These are phyloP conservation scores for Teunomyces pallodes DNA, from an alignment of 805 yeast genomes.

Conservation along the genomic window DNA sequence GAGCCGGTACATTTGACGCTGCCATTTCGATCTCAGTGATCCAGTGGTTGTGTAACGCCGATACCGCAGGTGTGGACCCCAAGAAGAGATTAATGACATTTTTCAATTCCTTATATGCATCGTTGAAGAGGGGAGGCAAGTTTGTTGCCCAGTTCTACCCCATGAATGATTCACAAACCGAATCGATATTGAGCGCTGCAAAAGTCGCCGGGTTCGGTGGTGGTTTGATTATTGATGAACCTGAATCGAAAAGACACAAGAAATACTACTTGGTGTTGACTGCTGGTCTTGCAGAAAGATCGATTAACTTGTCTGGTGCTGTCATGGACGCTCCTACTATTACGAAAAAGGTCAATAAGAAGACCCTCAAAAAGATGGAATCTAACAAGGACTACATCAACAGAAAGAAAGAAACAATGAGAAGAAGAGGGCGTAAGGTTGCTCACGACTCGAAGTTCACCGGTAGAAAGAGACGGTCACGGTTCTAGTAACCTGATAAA, in stretches of 20 bases:
- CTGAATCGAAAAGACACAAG: constrained; percentile 86
- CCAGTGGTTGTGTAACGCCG: constrained; percentile 98
- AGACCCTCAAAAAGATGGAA: constrained; percentile 58
- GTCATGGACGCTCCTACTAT: constrained; percentile 66
- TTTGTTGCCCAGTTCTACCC: constrained; percentile 98
- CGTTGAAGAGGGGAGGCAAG: constrained; percentile 90
- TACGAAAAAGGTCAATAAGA: constrained; percentile 43
- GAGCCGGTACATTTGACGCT: constrained; percentile 96
- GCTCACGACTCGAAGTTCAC: constrained; percentile 90
- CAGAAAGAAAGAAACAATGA: constrained; percentile 92
- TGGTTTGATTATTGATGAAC: constrained; percentile 90
- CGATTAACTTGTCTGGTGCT: constrained; percentile 75
- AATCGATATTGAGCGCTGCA: constrained; percentile 76
- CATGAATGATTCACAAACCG: constrained; percentile 79
- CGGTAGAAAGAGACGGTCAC: constrained; percentile 62
- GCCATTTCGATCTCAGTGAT: constrained; percentile 93
- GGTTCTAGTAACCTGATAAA: constrained; percentile 23
- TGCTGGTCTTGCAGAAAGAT: constrained; percentile 77
- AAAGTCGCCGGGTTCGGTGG: constrained; percentile 95
- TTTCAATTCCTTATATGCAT: constrained; percentile 83
- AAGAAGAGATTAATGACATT: constrained; percentile 74
- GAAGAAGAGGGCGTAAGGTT: constrained; percentile 83
- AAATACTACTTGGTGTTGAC: constrained; percentile 87
- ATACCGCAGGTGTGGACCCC: constrained; percentile 78
- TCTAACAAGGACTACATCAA: constrained; percentile 74